Evolutionary conservation across 768 basidiomycete species (phyloP), one percentile per base, ranked within the genome.

Genomic region (Suillus paluster): DNA sequence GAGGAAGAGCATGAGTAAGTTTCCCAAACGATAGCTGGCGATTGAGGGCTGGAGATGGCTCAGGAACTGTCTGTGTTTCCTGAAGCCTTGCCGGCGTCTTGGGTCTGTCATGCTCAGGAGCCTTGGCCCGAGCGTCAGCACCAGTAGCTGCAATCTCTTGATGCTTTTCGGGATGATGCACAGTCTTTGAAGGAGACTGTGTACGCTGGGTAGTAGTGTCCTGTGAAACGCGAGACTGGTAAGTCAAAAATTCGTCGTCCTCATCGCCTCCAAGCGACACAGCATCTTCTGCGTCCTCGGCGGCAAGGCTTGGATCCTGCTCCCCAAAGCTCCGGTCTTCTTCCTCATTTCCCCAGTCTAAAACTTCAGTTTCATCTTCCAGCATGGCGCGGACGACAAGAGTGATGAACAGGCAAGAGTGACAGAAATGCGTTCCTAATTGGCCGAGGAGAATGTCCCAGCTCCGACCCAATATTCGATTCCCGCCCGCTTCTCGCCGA

Each of bases 261-360:
- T 91, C 87, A 68, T 89, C 88, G 64, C 85, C 85, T 57, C 90
- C 90, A 33, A 91, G 80, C 53, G 90, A 91, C 66, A 92, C 86
- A 58, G 87, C 82, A 66, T 87, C 84, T 68, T 86, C 86, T 57
- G 78, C 79, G 65, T 82, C 81, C 63, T 83, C 80, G 12, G 62
- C 54, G 41, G 71, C 71, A 30, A 75, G 63, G 30, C 65, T 63
- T 41, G 64, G 67, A 58, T 81, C 81, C 57, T 82, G 80, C 58
- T 80, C 81, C 63, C 80, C 81, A 67, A 79, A 77, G 46, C 75
- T 80, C 54, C 57, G 61, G 56, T 78, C 79, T 53, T 83, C 82
- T 48, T 83, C 83, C 19, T 82, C 82, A 60, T 83, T 78, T 4
- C 82, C 82, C 91, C 91, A 92, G 77, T 92, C 91, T 44, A 92